A percentile compares a stretch with the other conserved stretches of the same genome.
These are phyloP conservation scores for Gryganskiella cystojenkinii DNA, from an alignment of 192 early-diverging fungal species.

Conservation along the genomic window DNA sequence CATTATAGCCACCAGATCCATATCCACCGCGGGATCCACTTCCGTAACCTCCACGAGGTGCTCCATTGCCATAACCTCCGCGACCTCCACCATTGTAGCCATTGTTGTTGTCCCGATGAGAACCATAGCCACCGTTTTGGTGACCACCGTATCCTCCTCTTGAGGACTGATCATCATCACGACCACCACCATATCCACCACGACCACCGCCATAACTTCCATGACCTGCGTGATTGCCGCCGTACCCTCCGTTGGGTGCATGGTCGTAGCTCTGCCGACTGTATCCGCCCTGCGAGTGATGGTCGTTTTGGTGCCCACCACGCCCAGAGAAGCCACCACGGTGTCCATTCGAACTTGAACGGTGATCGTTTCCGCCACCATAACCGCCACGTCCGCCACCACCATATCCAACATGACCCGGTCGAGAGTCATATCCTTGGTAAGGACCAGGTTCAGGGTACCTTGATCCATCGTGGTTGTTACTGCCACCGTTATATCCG, in stretches of 20 bases:
- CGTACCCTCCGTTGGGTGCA: background rate
- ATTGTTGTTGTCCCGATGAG: background rate
- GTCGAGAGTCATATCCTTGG: constrained; percentile 41
- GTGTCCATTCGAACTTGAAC: constrained; percentile 22
- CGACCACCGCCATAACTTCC: constrained; percentile 12
- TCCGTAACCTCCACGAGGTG: constrained; percentile 11
- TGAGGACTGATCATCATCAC: constrained; percentile 11
- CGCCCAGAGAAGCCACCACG: constrained; percentile 34
- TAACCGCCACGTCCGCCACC: constrained; percentile 38
- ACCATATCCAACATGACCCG: constrained; percentile 42
- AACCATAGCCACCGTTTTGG: constrained; percentile 21
- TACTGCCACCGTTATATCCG: constrained; percentile 27
- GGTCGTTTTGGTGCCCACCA: constrained; percentile 37
- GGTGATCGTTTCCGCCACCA: constrained; percentile 36
- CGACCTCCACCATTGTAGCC: constrained; percentile 20
- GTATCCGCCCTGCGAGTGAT: constrained; percentile 20
- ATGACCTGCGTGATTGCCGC: constrained; percentile 6
- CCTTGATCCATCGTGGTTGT: constrained; percentile 42
- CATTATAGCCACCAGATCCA: background rate
- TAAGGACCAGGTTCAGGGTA: constrained; percentile 39
- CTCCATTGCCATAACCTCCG: constrained; percentile 11
- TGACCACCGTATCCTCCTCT: constrained; percentile 21
- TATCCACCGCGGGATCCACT: constrained; percentile 39
- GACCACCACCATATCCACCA: constrained; percentile 12
- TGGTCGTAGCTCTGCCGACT: constrained; percentile 28